Conservation (phyloP, 2,329 filamentous ascomycete species). For the Aaosphaeria arxii region DNA sequence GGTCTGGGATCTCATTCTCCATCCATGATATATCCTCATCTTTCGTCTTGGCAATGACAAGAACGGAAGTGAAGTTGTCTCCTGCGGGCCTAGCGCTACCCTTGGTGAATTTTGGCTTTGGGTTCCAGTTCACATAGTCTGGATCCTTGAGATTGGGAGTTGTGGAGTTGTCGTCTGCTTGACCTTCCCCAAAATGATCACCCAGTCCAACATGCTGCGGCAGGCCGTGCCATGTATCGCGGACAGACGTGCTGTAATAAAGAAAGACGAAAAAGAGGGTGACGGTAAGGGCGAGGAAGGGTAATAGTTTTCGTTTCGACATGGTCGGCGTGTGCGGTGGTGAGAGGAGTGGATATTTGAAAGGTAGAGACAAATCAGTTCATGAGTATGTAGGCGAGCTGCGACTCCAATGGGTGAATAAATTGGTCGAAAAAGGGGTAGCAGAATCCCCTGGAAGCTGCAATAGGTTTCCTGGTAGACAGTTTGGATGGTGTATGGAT, state of each 20-base stretch:
- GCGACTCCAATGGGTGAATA: too few species aligned
- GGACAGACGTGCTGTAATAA: constrained; percentile 31
- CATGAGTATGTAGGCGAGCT: too few species aligned
- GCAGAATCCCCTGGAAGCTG: too few species aligned
- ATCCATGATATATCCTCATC: constrained; percentile 56
- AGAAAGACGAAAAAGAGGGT: constrained; percentile 36
- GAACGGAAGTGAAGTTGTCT: constrained; percentile 50
- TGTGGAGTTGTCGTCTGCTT: constrained; percentile 1
- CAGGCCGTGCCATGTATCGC: constrained; percentile 35
- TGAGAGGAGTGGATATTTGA: not conserved
- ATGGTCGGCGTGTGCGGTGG: constrained; percentile 9
- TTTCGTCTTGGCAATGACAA: constrained; percentile 55
- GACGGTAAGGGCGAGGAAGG: constrained; percentile 27
- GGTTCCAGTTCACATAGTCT: constrained; percentile 37
- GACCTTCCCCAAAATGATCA: constrained; percentile 24
- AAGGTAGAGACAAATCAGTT: not conserved
- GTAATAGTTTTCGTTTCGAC: constrained; percentile 26
- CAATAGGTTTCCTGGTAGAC: not conserved
- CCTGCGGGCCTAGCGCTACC: constrained; percentile 39
- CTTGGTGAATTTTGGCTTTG: constrained; percentile 28
- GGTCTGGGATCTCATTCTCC: constrained; percentile 48
- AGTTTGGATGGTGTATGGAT: not conserved
- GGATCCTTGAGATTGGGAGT: constrained; percentile 16
- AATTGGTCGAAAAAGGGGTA: too few species aligned
- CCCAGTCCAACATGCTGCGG: constrained; percentile 42